Evolutionary conservation across 495 filamentous ascomycete species (phyloP).

Genomic region (Annulohypoxylon moriforme): DNA sequence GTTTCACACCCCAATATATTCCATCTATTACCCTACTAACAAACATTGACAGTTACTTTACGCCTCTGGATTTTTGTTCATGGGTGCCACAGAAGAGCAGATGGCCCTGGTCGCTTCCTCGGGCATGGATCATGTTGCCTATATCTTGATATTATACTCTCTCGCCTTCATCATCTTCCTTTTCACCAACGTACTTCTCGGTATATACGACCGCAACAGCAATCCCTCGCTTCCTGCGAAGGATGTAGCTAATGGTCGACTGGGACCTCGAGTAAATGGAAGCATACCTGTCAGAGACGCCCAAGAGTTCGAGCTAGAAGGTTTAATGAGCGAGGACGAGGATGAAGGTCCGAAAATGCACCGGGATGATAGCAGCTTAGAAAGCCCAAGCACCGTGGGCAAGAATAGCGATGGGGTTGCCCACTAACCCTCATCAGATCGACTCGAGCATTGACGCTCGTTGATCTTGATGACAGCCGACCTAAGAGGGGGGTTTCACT

Average conservation of each 20-base stretch:
- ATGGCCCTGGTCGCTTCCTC: slow-evolving; percentile 79
- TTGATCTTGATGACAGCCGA: neutral
- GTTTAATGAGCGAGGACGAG: slow-evolving; percentile 86
- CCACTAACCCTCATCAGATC: slow-evolving; percentile 14
- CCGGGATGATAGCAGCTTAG: slow-evolving; percentile 48
- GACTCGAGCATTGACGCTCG: neutral
- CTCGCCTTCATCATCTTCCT: slow-evolving; percentile 91
- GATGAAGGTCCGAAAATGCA: slow-evolving; percentile 55
- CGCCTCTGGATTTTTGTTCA: slow-evolving; percentile 95
- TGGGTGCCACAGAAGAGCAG: slow-evolving; percentile 97
- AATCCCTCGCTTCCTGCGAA: slow-evolving; percentile 48
- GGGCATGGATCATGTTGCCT: slow-evolving; percentile 87
- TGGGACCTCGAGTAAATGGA: slow-evolving; percentile 64
- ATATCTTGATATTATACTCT: slow-evolving; percentile 90
- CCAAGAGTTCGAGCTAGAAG: slow-evolving; percentile 90
- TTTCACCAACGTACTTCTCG: slow-evolving; percentile 83
- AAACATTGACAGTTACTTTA: slow-evolving; percentile 75
- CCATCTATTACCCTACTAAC: slow-evolving; percentile 15
- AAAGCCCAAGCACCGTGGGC: slow-evolving; percentile 54
- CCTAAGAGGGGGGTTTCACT: slow-evolving; percentile 1
- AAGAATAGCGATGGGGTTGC: slow-evolving; percentile 48
- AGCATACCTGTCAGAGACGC: slow-evolving; percentile 74
- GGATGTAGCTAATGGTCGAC: slow-evolving; percentile 42
- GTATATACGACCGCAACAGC: slow-evolving; percentile 76
- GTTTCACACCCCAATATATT: slow-evolving; percentile 38